Conservation (phyloP, 106 monocot species). For the Dendrobium chrysotoxum region DNA sequence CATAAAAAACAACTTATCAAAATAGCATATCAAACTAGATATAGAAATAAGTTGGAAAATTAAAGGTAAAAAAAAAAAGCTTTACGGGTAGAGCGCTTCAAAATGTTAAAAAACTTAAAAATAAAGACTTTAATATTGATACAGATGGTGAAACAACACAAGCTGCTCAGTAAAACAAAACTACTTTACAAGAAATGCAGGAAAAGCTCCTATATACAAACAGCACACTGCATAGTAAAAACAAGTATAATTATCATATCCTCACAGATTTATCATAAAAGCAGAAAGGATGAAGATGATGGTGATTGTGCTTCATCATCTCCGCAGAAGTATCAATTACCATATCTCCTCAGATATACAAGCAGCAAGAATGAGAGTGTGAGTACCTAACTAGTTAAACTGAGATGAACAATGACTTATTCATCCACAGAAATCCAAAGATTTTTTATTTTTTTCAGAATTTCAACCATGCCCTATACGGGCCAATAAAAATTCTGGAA, state of each 20-base stretch:
- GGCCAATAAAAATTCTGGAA: no score
- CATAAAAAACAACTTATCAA: background rate
- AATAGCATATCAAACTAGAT: background rate
- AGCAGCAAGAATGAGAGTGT: no score
- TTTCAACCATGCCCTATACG: no score
- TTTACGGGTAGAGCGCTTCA: background rate
- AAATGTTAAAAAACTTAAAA: no score
- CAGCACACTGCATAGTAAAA: background rate
- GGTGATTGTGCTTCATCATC: background rate
- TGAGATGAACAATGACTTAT: no score
- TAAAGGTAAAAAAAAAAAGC: background rate
- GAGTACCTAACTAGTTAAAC: no score
- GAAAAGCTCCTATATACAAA: background rate
- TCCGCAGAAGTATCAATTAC: no score
- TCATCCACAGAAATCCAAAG: no score
- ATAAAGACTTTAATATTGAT: background rate
- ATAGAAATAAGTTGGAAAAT: background rate
- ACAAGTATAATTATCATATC: background rate
- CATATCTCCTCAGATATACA: no score
- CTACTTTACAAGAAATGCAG: background rate
- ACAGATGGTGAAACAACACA: background rate
- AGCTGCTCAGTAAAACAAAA: background rate
- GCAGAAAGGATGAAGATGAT: background rate
- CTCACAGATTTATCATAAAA: background rate
- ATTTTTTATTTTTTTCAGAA: no score